Percentiles rank a stretch among this genome's conserved stretches.
Conservation (phyloP, 176 grass and related monocot genomes). For the Juncus inflexus region DNA sequence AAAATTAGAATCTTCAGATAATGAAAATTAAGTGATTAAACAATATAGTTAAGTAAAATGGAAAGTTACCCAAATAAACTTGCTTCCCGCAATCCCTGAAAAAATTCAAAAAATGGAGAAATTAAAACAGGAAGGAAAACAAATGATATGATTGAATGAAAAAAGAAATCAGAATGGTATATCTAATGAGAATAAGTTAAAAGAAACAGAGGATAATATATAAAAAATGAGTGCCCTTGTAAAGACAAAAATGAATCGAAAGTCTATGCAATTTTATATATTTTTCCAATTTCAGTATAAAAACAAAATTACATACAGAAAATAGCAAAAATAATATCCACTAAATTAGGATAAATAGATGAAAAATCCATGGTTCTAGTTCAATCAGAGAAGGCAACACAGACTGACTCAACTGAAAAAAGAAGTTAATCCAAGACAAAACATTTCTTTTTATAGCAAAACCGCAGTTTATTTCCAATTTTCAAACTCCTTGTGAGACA, state of each 20-base stretch:
- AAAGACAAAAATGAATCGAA: constrained; percentile 10
- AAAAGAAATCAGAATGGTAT: background rate
- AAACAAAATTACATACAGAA: background rate
- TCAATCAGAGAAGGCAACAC: too few species aligned
- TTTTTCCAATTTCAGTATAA: constrained; percentile 18
- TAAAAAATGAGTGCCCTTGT: constrained; percentile 1
- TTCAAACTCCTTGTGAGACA: background rate
- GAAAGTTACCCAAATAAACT: constrained; percentile 76
- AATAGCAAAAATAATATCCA: background rate
- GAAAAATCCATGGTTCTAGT: too few species aligned
- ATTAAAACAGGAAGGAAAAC: constrained; percentile 18
- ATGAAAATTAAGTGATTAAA: background rate
- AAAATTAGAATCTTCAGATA: background rate
- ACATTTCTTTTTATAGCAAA: too few species aligned
- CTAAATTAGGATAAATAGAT: too few species aligned
- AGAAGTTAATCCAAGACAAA: too few species aligned
- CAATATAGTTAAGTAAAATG: constrained; percentile 15
- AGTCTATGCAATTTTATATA: background rate
- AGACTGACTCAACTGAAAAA: too few species aligned
- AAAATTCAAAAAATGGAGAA: background rate
- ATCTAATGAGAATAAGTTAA: background rate
- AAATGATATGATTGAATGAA: background rate
- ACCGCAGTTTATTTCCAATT: background rate
- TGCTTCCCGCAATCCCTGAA: constrained; percentile 98
- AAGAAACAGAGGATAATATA: background rate